Base-by-base conservation (phyloP, 1,139 yeast genomes). In the Blastobotrys persicus region DNA sequence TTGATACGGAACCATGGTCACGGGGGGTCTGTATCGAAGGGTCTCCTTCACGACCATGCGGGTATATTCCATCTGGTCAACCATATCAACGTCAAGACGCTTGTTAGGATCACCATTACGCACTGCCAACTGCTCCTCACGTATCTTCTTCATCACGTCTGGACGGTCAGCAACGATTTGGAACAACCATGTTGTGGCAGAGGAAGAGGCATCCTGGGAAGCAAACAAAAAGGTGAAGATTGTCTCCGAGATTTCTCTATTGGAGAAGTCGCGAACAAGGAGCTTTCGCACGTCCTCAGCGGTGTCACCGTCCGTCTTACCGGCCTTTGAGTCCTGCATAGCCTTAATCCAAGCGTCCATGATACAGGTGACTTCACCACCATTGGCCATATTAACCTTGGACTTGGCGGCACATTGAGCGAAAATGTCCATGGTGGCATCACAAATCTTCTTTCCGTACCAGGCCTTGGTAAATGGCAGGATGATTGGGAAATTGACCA, bases 171-270 rank as follows among this genome's bases (percentile, higher is more conserved):
- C 91, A 49, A 89, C 84, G 60, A 88, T 79, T 75, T 92, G 98
- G 81, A 91, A 92, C 65, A 92, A 78, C 98, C 98, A 92, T 70
- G 98, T 91, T 56, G 96, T 95, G 60, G 95, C 83, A n/a, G 96
- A 88, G 2, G 97, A 88, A 5, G 97, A 86, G 31, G 98, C 98
- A 71, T 92, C 98, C 73, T 92, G 98, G 7, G 96, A 86, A 23
- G 98, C 98, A 70, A 92, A 92, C 68, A 92, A 76, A 70, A 92
- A 92, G 17, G 98, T 92, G 77, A 92, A 92, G 58, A 92, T 81
- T 49, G 95, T 95, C 74, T 92, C 98, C 31, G 96, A 87, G 61
- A 92, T 91, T 70, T 92, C 98, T 68, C 77, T 84, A 73, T 91
- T 83, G 55, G 92, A 72, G 73, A 92, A 92, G 57, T 86, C 92